Evolutionary conservation across 768 basidiomycete species (phyloP).

Genomic region (Candolleomyces aberdarensis): DNA sequence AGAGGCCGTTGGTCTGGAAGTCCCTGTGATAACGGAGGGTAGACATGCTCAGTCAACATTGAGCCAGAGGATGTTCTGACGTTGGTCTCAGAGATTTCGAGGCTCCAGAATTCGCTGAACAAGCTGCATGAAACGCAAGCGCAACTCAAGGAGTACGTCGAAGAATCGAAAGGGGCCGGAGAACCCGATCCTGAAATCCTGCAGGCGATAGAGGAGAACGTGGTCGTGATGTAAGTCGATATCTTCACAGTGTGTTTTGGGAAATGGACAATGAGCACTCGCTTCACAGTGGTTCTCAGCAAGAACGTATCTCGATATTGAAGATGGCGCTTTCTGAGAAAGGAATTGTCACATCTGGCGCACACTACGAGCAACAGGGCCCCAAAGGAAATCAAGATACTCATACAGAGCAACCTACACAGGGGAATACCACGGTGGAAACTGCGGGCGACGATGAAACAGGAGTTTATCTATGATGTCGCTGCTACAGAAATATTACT

Average conservation of each 20-base stretch:
- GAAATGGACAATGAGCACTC: background rate
- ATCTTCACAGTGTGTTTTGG: background rate
- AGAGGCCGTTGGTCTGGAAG: slow-evolving; percentile 63
- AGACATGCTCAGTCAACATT: background rate
- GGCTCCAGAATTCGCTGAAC: slow-evolving; percentile 67
- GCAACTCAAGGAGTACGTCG: slow-evolving; percentile 47
- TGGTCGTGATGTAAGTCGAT: slow-evolving; percentile 56
- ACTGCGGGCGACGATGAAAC: background rate
- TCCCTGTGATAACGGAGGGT: slow-evolving; percentile 73
- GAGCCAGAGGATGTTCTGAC: background rate
- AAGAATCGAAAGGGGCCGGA: slow-evolving; percentile 20
- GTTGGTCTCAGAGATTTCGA: slow-evolving; percentile 58
- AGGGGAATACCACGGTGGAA: background rate
- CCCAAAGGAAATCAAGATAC: background rate
- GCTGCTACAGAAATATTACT: background rate
- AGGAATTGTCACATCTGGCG: slow-evolving; percentile 39
- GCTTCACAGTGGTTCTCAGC: slow-evolving; percentile 62
- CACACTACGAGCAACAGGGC: slow-evolving; percentile 42
- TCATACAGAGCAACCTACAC: background rate
- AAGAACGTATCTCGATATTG: slow-evolving; percentile 70
- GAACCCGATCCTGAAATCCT: slow-evolving; percentile 54
- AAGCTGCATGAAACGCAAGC: slow-evolving; percentile 63
- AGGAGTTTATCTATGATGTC: slow-evolving; percentile 6
- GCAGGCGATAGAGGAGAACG: slow-evolving; percentile 68
- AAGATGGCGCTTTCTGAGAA: slow-evolving; percentile 63